These are phyloP conservation scores for Lagerstroemia speciosa DNA, from an alignment of 345 rosid genomes.

Conservation along the genomic window DNA sequence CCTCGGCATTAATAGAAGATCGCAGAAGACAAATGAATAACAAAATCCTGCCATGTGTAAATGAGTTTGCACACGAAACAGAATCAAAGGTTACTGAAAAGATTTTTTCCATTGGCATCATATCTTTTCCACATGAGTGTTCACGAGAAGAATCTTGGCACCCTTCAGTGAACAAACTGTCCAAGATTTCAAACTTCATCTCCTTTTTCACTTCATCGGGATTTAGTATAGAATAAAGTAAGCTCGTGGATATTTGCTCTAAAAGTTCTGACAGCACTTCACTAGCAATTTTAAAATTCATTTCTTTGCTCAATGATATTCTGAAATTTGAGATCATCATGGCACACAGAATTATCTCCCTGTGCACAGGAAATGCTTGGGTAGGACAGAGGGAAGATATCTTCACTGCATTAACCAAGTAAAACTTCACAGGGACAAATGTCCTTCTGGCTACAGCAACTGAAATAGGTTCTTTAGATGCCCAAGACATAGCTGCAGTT, in stretches of 20 bases:
- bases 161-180: constrained; percentile 42
- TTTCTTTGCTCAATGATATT: constrained; percentile 43
- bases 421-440: constrained; percentile 84
- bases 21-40: constrained; percentile 50
- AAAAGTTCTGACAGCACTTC: constrained; percentile 70
- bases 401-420: constrained; percentile 72
- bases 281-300: constrained; percentile 38
- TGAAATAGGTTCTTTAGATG: constrained; percentile 47
- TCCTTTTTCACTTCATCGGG: constrained; percentile 44
- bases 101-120: constrained; percentile 33
- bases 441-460: constrained; percentile 70
- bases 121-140: constrained; percentile 17
- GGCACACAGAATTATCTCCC: constrained; percentile 44
- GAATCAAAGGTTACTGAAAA: constrained; percentile 37
- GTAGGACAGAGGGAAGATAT: constrained; percentile 59
- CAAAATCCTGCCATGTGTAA: constrained; percentile 44
- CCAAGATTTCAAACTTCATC: constrained; percentile 47
- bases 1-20: constrained; percentile 40
- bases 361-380: constrained; percentile 49
- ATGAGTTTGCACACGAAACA: constrained; percentile 23
- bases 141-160: constrained; percentile 18
- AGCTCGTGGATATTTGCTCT: constrained; percentile 57
- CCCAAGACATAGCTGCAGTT: constrained; percentile 65
- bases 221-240: constrained; percentile 52
- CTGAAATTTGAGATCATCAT: constrained; percentile 52